Base-by-base conservation (phyloP, 345 rosid species). In the Angophora floribunda region DNA sequence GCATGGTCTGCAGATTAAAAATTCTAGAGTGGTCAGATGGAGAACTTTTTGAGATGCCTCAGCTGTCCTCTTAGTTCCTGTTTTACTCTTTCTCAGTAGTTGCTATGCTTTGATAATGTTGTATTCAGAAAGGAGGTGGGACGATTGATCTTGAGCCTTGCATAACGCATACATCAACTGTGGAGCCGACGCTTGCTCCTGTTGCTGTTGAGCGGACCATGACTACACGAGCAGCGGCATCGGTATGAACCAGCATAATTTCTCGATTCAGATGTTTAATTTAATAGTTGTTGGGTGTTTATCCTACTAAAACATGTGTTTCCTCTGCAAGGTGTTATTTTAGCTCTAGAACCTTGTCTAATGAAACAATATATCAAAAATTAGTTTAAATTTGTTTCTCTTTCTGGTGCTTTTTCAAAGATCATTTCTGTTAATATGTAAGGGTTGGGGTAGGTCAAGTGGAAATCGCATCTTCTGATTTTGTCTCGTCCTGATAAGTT, bases 151-250 rank as follows among this genome's bases (percentile, higher is more conserved):
- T 98, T 17, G 99, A 97, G 90, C 98, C 99, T 85, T 98, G 98
- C 91, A 97, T 98, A 59, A 93, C 98, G 65, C 99, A 97, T 92
- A 95, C 99, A 55, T 98, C 99, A 8, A 93, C 99, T 4, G 98
- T 95, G 79, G 99, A 98, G 91, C 99, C 99, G 70, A 98, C 99
- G 24, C 98, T 98, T 90, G 99, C 99, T 91, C 99, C 99, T 44
- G 94, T 98, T 89, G 99, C 98, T 88, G 99, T 97, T 88, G 99
- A 98, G 91, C 95, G 99, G 88, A 94, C 99, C 87, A 98, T 98
- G 99, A 98, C 99, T 86, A 98, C 99, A 61, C 93, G 99, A 87
- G 99, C 99, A 52, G 99, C 99, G 57, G 99, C 99, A 90, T 98
- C 99, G 93, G 99, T 98, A 96, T 88, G 88, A 87, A 88, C 65